Evolutionary conservation across 2,329 filamentous ascomycete genomes (phyloP).

Genomic region (Exserohilum rostratum): DNA sequence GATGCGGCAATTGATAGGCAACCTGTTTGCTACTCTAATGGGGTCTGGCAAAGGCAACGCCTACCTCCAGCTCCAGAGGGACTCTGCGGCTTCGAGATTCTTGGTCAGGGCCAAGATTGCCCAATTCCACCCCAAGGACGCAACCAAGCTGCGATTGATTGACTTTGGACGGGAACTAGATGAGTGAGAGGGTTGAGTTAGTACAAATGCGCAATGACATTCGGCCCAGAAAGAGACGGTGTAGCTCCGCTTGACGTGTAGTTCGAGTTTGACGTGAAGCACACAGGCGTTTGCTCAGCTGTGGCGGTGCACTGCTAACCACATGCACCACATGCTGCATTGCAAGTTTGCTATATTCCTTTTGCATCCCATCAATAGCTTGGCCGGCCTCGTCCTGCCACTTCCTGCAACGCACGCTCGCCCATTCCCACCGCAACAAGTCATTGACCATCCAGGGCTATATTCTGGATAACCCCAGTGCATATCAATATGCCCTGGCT

Average conservation of each 20-base stretch:
- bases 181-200: constrained; percentile 26
- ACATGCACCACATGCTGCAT: background rate
- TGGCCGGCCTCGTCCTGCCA: constrained; percentile 1
- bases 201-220: background rate
- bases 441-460: constrained; percentile 4
- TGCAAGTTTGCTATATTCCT: background rate
- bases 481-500: background rate
- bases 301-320: constrained; percentile 15
- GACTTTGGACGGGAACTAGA: constrained; percentile 57
- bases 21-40: constrained; percentile 52
- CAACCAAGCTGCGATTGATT: constrained; percentile 57
- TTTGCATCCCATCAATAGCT: constrained; percentile 7
- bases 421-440: constrained; percentile 2
- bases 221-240: background rate
- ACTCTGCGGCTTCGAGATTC: constrained; percentile 61
- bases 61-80: constrained; percentile 57
- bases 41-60: constrained; percentile 47
- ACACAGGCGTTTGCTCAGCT: background rate
- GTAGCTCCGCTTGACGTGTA: no score
- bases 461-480: constrained; percentile 8
- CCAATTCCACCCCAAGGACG: constrained; percentile 62
- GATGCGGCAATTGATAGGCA: constrained; percentile 55
- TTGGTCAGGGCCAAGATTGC: constrained; percentile 62
- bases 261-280: no score
- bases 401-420: constrained; percentile 2